These are phyloP conservation scores for Sideroxylon spinosum DNA, from an alignment of 179 eudicot species.

Conservation along the genomic window DNA sequence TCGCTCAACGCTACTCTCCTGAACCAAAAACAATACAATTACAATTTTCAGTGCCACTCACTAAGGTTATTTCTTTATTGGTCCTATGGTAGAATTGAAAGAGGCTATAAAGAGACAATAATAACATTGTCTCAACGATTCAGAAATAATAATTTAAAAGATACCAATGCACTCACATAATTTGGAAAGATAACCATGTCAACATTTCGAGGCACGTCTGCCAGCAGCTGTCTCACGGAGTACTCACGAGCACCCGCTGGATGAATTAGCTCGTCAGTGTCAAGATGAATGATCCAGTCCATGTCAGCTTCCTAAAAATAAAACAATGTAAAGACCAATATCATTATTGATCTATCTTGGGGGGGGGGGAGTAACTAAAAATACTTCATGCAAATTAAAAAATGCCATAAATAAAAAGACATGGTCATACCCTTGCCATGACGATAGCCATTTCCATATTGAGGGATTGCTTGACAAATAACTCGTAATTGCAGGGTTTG, in stretches of 20 bases:
- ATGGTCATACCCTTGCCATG: constrained; percentile 81
- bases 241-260: constrained; percentile 78
- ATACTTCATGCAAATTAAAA: background rate
- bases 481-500: constrained; percentile 95
- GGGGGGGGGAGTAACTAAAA: background rate
- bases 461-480: constrained; percentile 90
- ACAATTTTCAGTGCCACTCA: no score
- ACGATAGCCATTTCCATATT: constrained; percentile 97
- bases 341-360: background rate
- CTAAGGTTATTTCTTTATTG: no score
- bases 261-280: constrained; percentile 82
- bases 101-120: background rate
- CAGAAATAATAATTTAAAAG: background rate
- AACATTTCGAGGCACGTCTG: constrained; percentile 62
- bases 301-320: constrained; percentile 49
- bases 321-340: background rate
- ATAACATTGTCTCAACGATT: no score
- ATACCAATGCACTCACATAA: constrained; percentile 54
- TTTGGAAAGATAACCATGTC: constrained; percentile 87
- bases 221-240: constrained; percentile 59
- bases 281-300: constrained; percentile 91
- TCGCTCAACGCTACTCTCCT: constrained; percentile 70
- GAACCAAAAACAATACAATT: constrained; percentile 15
- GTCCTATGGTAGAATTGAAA: background rate
- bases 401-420: background rate